Evolutionary conservation across 2,329 filamentous ascomycete species (phyloP).

Genomic region (Trichoderma hamatum): DNA sequence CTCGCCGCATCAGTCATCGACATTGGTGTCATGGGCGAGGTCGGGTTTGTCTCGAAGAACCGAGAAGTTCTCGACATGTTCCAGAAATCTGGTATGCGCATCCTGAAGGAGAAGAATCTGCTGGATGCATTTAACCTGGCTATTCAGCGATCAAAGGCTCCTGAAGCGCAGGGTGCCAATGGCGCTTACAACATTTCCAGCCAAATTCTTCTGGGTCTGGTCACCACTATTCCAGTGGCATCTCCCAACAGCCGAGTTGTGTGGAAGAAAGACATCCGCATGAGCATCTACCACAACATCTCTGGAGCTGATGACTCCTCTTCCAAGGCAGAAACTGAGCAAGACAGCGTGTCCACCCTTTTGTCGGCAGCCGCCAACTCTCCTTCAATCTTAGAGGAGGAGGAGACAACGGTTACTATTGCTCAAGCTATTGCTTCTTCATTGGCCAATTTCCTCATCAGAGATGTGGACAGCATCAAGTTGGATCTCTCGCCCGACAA

Average conservation of each 20-base stretch:
- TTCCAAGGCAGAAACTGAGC: background rate
- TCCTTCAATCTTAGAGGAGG: background rate
- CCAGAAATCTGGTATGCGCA: slow-evolving; percentile 25
- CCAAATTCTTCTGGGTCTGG: slow-evolving; percentile 19
- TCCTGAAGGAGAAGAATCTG: slow-evolving; percentile 31
- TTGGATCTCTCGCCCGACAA: slow-evolving; percentile 18
- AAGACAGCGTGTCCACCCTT: background rate
- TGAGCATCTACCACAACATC: slow-evolving; percentile 27
- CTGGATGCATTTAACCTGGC: slow-evolving; percentile 27
- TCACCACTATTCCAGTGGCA: slow-evolving; percentile 27
- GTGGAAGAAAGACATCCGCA: slow-evolving; percentile 30
- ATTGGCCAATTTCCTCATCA: slow-evolving; percentile 28
- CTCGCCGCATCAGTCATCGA: slow-evolving; percentile 45
- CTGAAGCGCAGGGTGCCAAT: background rate
- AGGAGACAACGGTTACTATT: background rate
- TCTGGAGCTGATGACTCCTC: background rate
- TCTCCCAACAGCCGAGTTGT: slow-evolving; percentile 23
- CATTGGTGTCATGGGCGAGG: slow-evolving; percentile 42
- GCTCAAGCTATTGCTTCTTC: background rate
- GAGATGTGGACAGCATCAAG: slow-evolving; percentile 27
- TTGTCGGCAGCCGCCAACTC: background rate
- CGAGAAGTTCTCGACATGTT: slow-evolving; percentile 27
- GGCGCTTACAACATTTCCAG: background rate
- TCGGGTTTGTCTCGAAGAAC: slow-evolving; percentile 41
- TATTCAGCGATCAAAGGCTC: slow-evolving; percentile 8